These are phyloP conservation scores for Fusarium acutatum DNA, from an alignment of 2,329 filamentous ascomycete species.

Conservation along the genomic window DNA sequence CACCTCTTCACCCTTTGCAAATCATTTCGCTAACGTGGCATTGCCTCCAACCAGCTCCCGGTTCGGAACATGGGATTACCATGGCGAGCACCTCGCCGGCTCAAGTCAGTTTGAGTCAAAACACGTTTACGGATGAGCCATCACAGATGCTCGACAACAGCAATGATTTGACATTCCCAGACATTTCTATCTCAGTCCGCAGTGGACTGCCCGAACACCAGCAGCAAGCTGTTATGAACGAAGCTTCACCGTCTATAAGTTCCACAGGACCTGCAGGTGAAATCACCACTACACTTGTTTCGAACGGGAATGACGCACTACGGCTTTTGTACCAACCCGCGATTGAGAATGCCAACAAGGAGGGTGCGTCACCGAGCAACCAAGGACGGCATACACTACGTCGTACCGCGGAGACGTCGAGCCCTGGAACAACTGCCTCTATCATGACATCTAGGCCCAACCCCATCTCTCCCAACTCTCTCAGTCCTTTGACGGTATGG, in stretches of 20 bases:
- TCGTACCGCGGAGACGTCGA: background rate
- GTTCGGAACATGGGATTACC: background rate
- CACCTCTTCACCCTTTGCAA: background rate
- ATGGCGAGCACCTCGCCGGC: background rate
- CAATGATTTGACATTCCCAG: background rate
- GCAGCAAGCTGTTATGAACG: background rate
- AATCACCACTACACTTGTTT: slow-evolving; percentile 54
- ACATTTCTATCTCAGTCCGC: background rate
- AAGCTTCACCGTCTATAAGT: background rate
- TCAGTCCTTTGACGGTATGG: slow-evolving; percentile 12
- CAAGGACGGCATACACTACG: background rate
- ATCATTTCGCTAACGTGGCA: background rate
- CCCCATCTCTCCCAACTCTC: fast-evolving
- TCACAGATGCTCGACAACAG: background rate
- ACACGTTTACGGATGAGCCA: background rate
- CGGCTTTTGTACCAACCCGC: slow-evolving; percentile 60
- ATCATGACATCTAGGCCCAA: background rate
- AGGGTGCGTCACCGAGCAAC: background rate
- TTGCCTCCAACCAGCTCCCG: background rate
- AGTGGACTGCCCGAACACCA: background rate
- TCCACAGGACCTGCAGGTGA: background rate
- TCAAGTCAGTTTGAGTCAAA: background rate
- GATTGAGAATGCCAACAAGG: slow-evolving; percentile 5
- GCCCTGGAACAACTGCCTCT: background rate
- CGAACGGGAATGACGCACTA: slow-evolving; percentile 61